Percentiles rank a stretch among this genome's conserved stretches.
These are phyloP conservation scores for Haplosporangium sp. DNA, from an alignment of 371 early-diverging fungal genomes.

Conservation along the genomic window DNA sequence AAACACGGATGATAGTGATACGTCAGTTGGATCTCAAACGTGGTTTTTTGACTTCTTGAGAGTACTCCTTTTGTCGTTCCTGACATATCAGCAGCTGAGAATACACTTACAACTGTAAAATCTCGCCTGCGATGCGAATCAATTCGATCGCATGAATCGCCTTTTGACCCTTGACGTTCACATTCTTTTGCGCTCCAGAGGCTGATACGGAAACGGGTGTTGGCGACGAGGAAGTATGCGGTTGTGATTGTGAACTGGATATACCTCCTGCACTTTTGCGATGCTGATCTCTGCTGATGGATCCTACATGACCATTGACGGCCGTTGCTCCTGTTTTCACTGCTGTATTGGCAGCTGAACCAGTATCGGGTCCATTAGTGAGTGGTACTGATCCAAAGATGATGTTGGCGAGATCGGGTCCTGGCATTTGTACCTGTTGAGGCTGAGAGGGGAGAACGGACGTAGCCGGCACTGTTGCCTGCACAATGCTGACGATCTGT, in stretches of 20 bases:
- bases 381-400: constrained; percentile 30
- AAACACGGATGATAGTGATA: not conserved
- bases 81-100: not conserved
- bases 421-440: constrained; percentile 33
- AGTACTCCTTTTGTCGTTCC: not conserved
- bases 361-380: not conserved
- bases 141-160: constrained; percentile 52
- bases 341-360: not conserved
- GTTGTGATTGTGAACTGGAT: constrained; percentile 14
- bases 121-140: constrained; percentile 51
- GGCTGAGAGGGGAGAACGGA: constrained; percentile 6
- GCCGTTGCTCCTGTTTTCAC: constrained; percentile 1
- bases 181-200: constrained; percentile 18
- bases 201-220: constrained; percentile 29
- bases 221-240: constrained; percentile 42
- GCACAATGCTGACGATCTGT: constrained; percentile 41
- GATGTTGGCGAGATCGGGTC: constrained; percentile 42
- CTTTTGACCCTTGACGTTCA: constrained; percentile 24
- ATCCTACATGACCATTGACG: constrained; percentile 8
- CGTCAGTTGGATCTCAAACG: not conserved
- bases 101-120: constrained; percentile 48
- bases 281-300: not conserved
- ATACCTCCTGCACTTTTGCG: constrained; percentile 19
- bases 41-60: not conserved
- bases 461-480: constrained; percentile 25